Base-by-base conservation (phyloP, 352 stramenopile species). In the Globisporangium nodosum region DNA sequence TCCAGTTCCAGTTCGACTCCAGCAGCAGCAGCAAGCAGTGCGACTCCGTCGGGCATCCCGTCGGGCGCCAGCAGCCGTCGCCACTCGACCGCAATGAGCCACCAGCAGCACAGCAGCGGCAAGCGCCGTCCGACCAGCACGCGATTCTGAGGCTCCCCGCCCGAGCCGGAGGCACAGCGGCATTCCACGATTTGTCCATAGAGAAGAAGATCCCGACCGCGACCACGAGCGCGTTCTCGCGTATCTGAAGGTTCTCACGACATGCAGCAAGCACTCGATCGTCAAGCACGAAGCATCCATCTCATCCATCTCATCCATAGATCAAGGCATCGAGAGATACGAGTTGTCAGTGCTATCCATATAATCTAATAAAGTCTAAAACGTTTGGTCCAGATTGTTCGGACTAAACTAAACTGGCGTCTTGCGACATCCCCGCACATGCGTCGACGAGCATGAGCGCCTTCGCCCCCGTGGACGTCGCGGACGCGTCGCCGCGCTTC, bases 71-170 rank as follows among this genome's bases (percentile, higher is more conserved):
- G 40, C 9, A 58, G 50, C 11, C 58, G 50, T n/a, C 58, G 58
- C 3, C 50, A 58, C 9, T 54, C 58, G 12, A 48, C 27, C 18
- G 35, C 55, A 11, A 21, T 35, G 11, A n/a, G 9, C 5, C 49
- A 53, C 9, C 9, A 53, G 5, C 49, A 30, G 6, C 13, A 18
- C 27, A 24, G 30, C 52, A 51, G 40, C 42, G 50, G 18, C 58
- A 58, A 64, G 43, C 58, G 43, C n/a, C 58, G 51, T 15, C 51
- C 51, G 21, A 49, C 27, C 20, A 59, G 43, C 43, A 64, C 43
- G 43, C 52, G 51, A 20, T 58, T 64, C 30, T 54, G 53, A 58
- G 3, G 18, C 7, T 37, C 33, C 33, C 33, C 33, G 33, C 33
- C 33, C 33, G 24, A 27, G 24, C 1, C 24, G 24, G 24, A 27